Evolutionary conservation across 148 eudicot species (phyloP).

Genomic region (Chenopodium suecicum): DNA sequence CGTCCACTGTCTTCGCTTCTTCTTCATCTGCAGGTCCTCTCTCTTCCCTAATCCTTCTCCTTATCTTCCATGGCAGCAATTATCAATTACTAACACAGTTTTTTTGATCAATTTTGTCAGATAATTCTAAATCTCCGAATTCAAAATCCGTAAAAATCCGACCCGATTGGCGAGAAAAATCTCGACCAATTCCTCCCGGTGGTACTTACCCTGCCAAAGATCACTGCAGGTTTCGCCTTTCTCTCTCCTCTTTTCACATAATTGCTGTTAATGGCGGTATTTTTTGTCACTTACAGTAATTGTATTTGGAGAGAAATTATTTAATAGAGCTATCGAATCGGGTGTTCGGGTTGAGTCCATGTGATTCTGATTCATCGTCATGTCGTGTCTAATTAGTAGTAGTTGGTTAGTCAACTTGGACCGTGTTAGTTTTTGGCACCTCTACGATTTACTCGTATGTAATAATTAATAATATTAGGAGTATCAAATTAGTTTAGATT

Average conservation of each 20-base stretch:
- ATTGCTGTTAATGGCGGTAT: background rate
- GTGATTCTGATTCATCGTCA: too few relatives aligned
- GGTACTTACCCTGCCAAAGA: slow-evolving; percentile 93
- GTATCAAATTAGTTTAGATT: too few relatives aligned
- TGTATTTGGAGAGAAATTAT: too few relatives aligned
- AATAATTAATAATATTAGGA: too few relatives aligned
- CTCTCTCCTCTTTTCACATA: background rate
- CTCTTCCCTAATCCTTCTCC: background rate
- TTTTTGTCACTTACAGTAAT: too few relatives aligned
- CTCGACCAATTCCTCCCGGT: slow-evolving; percentile 85
- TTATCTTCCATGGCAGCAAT: background rate
- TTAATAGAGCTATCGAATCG: background rate
- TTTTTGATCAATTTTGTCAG: background rate
- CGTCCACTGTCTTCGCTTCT: slow-evolving; percentile 12
- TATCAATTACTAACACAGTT: background rate
- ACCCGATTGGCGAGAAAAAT: slow-evolving; percentile 74
- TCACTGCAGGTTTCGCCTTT: slow-evolving; percentile 67
- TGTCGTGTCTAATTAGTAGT: too few relatives aligned
- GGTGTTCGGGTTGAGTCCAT: background rate
- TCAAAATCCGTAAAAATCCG: slow-evolving; percentile 55
- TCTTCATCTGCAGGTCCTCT: slow-evolving; percentile 7
- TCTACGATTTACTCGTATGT: background rate
- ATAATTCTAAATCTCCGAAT: slow-evolving; percentile 33
- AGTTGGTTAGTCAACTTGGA: too few relatives aligned
- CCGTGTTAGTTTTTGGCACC: background rate